Evolutionary conservation across 2,329 filamentous ascomycete species (phyloP), one percentile per base, ranked within the genome.

Genomic region (Metarhizium sp.): DNA sequence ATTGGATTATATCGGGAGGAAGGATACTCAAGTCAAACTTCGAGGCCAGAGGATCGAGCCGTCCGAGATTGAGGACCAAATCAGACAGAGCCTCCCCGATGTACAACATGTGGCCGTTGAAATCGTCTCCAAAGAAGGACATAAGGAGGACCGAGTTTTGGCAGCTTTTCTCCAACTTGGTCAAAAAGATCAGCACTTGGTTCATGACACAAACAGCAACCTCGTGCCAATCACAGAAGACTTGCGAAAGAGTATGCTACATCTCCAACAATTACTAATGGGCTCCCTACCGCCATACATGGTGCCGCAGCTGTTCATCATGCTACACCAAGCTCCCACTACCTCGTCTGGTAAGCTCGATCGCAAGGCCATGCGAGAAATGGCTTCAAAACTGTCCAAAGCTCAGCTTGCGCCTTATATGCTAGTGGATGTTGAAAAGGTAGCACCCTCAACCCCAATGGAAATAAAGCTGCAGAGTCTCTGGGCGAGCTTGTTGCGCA

Each of bases 301-400:
- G 73, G 67, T 75, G 0, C 73, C 74, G 4, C 67, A 70, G 0
- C 67, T 67, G 2, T 73, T 73, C 50, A 69, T 76, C 32, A 71
- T 71, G 8, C 60, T 76, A 10, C 60, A 63, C 25, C 8, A 60
- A 66, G 36, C 73, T 76, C 64, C 74, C 73, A 65, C 70, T 4
- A 59, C 74, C 2, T 68, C 74, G 1, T 74, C 72, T 5, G 73
- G 73, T 6, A 76, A 76, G 65, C 72, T 69, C 1, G 72, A 76
- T 56, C 71, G 73, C 51, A 75, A 74, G 63, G 68, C 66, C 13
- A 65, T 75, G 20, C 68, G 71, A 29, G 72, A 73, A 56, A 59
- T 75, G 20, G 73, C 72, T 16, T 2, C 38, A 6, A 5, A 7
- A 1, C 5, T 40, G 11, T 16, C 38, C n/a, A 13, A n/a, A 10